Base-by-base conservation (phyloP, 2,329 filamentous ascomycete genomes). In the Aspergillus ibericus region DNA sequence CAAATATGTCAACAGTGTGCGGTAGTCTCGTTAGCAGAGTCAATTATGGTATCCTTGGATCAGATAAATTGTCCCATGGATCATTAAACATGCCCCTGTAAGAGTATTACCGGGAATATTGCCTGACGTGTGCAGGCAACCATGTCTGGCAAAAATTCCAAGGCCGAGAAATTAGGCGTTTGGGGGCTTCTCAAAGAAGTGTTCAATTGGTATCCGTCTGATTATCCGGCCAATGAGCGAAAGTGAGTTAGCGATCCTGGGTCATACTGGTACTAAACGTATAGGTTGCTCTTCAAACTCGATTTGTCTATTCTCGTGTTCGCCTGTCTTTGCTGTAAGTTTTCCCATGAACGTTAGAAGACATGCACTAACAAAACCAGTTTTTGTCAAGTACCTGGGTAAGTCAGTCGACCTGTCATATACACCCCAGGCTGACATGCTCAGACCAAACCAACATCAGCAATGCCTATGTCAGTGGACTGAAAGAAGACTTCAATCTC, bases 131-230 rank as follows among this genome's bases (percentile, higher is more conserved):
- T 16, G 8, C 22, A 53, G 38, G 38, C 51, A 34, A 15, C 22
- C 16, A 68, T 68, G 67, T 65, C 63, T 22, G 62, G 59, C 3
- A 48, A 13, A 10, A 58, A 61, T 32, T 25, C 44, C 1, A 62
- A 53, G 20, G 9, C 29, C 4, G 44, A 27, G n/a, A 60, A 46
- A 36, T 52, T 61, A 20, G 58, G 58, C 27, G 55, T 58, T 13
- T 58, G 63, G 50, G 64, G 58, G 5, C 44, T 70, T 1, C n/a
- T 71, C 13, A 72, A 72, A 25, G 70, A 72, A 44, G 56, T 73
- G 1, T 72, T 73, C 52, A 72, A 72, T 40, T 73, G 71, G 70
- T 73, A 73, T 55, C 70, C 71, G 1, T 67, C 69, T 3, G 35
- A 61, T 0, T 72, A 72, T 63, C 65, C 69, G 15, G 35, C 61